A percentile compares a stretch with the other conserved stretches of the same genome.
Conservation (phyloP, 352 stramenopile species). For the Aphanomyces astaci region DNA sequence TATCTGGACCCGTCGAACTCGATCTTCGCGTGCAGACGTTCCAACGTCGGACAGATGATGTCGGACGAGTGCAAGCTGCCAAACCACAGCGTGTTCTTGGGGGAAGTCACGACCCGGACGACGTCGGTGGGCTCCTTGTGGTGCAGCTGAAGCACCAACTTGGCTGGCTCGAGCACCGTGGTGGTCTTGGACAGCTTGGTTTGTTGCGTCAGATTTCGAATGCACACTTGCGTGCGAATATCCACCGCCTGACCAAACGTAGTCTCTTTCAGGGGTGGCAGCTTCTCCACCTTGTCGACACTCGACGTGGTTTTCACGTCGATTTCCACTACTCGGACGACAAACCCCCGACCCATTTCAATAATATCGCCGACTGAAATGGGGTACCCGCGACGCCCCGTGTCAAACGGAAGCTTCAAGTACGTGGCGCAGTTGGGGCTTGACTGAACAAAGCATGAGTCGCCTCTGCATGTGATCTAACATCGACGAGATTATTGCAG, state of each 20-base stretch:
- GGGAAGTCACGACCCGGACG: not conserved
- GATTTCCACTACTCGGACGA: slow-evolving; percentile 8
- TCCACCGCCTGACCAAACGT: not conserved
- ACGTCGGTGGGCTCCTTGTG: not conserved
- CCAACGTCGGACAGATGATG: not conserved
- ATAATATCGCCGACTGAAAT: slow-evolving; percentile 7
- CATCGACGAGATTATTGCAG: not conserved
- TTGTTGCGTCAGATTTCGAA: not conserved
- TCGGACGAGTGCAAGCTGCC: slow-evolving; percentile 10
- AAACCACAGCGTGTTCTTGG: not conserved
- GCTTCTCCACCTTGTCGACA: not conserved
- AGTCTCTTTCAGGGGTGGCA: not conserved
- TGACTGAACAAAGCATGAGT: slow-evolving; percentile 9
- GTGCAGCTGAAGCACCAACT: slow-evolving; percentile 12
- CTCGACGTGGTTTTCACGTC: not conserved
- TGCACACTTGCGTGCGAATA: not conserved
- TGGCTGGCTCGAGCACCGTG: not conserved
- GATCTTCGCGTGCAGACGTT: slow-evolving; percentile 13
- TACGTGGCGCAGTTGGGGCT: not conserved
- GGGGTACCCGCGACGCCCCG: not conserved
- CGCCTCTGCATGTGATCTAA: not conserved
- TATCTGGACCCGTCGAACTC: not conserved
- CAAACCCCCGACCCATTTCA: slow-evolving; percentile 4
- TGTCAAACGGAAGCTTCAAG: not conserved
- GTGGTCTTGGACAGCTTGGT: not conserved